Conservation (phyloP, 352 stramenopile species). For the Pythium utonaiense region DNA sequence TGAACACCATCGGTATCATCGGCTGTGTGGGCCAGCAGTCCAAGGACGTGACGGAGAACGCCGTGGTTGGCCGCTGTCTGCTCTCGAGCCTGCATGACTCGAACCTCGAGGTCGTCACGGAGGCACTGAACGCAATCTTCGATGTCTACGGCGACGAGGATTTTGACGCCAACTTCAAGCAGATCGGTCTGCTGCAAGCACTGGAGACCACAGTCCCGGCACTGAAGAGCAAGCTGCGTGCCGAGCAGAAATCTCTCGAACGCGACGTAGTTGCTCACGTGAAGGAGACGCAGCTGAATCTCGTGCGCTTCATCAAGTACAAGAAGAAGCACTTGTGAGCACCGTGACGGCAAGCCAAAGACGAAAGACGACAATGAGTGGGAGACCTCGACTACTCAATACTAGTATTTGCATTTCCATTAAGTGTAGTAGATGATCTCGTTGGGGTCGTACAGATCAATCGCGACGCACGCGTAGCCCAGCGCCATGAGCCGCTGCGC, state of each 20-base stretch:
- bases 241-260: slow-evolving; percentile 74
- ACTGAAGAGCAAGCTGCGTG: slow-evolving; percentile 72
- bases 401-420: slow-evolving; percentile 21
- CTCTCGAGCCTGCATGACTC: slow-evolving; percentile 53
- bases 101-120: slow-evolving; percentile 78
- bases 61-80: slow-evolving; percentile 65
- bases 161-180: slow-evolving; percentile 71
- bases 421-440: slow-evolving; percentile 39
- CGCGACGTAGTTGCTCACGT: slow-evolving; percentile 75
- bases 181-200: slow-evolving; percentile 53
- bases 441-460: slow-evolving; percentile 66
- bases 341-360: neutral
- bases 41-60: slow-evolving; percentile 58
- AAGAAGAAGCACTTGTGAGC: slow-evolving; percentile 85
- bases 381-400: slow-evolving; percentile 7
- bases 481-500: slow-evolving; percentile 63
- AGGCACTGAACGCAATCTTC: slow-evolving; percentile 84
- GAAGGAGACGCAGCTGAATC: slow-evolving; percentile 85
- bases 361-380: neutral
- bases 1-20: slow-evolving; percentile 77
- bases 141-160: slow-evolving; percentile 83
- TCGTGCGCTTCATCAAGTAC: slow-evolving; percentile 90
- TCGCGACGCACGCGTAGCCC: slow-evolving; percentile 61
- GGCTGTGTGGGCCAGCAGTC: slow-evolving; percentile 72
- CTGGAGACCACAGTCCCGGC: slow-evolving; percentile 60